phyloP scores from a whole-genome alignment of 1,284 basidiomycete species.

The Exobasidium rhododendri region DNA sequence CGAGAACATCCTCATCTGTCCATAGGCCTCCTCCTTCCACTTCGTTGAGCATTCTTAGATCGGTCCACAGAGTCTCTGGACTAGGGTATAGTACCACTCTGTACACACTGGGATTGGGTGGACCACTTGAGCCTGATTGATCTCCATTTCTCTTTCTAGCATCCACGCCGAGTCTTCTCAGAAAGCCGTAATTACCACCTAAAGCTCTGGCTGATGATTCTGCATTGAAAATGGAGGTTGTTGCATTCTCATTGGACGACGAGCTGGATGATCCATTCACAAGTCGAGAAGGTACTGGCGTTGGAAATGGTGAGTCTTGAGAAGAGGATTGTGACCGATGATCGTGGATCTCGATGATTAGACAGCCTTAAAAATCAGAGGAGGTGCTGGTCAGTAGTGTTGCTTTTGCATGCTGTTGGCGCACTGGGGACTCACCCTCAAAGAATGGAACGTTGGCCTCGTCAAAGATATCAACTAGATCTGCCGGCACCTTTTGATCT shows the following conservation, averaged over 20 bases:
- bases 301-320: not conserved
- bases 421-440: conserved; percentile 25
- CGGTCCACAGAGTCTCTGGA: conserved; percentile 46
- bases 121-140: conserved; percentile 10
- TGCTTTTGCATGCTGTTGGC: not conserved
- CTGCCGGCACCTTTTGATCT: conserved; percentile 45
- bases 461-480: conserved; percentile 46
- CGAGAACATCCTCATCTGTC: conserved; percentile 48
- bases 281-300: not conserved
- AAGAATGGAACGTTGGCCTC: conserved; percentile 45
- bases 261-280: not conserved
- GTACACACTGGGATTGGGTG: conserved; percentile 40
- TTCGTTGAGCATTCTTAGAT: conserved; percentile 45
- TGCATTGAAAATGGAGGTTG: conserved; percentile 3
- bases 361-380: conserved; percentile 24
- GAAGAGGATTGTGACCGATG: conserved; percentile 25
- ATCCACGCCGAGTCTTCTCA: not conserved
- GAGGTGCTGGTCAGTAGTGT: not conserved
- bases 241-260: conserved; percentile 1
- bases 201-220: not conserved
- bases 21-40: conserved; percentile 29
- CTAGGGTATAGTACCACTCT: conserved; percentile 47
- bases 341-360: conserved; percentile 51
- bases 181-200: conserved; percentile 13
- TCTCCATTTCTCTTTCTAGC: not conserved